A percentile compares a stretch with the other conserved stretches of the same genome.
Conservation (phyloP, 2,329 filamentous ascomycete genomes). For the Cryphonectria radicalis region DNA sequence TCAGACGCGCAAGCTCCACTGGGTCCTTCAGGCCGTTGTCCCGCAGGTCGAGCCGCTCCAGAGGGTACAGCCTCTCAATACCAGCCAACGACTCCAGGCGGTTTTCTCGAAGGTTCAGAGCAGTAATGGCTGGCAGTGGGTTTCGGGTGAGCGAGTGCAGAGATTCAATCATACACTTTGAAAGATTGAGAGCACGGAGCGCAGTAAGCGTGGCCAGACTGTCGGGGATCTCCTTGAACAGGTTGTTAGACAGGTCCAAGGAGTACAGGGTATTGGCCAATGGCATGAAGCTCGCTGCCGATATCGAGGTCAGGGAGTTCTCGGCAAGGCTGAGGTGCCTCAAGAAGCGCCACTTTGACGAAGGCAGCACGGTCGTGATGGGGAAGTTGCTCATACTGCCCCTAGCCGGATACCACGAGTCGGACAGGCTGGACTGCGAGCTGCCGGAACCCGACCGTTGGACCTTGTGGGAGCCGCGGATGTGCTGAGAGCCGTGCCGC, state of each 20-base stretch:
- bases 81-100: conserved; percentile 85
- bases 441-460: conserved; percentile 89
- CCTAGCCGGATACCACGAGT: conserved; percentile 66
- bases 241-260: conserved; percentile 87
- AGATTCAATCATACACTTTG: conserved; percentile 97
- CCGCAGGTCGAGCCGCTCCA: conserved; percentile 88
- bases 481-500: conserved; percentile 70
- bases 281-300: conserved; percentile 75
- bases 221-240: conserved; percentile 93
- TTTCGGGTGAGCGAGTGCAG: conserved; percentile 84
- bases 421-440: conserved; percentile 79
- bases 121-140: conserved; percentile 89
- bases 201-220: conserved; percentile 83
- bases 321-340: conserved; percentile 90
- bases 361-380: conserved; percentile 71
- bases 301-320: conserved; percentile 83
- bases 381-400: conserved; percentile 81
- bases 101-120: conserved; percentile 88
- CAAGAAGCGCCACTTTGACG: conserved; percentile 93
- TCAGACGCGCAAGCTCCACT: conserved; percentile 85
- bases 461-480: conserved; percentile 73
- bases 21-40: conserved; percentile 93
- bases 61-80: conserved; percentile 82
- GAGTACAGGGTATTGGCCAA: conserved; percentile 89
- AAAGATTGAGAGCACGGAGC: conserved; percentile 89